Evolutionary conservation across 179 eudicot species (phyloP).

Genomic region (Dionaea muscipula): DNA sequence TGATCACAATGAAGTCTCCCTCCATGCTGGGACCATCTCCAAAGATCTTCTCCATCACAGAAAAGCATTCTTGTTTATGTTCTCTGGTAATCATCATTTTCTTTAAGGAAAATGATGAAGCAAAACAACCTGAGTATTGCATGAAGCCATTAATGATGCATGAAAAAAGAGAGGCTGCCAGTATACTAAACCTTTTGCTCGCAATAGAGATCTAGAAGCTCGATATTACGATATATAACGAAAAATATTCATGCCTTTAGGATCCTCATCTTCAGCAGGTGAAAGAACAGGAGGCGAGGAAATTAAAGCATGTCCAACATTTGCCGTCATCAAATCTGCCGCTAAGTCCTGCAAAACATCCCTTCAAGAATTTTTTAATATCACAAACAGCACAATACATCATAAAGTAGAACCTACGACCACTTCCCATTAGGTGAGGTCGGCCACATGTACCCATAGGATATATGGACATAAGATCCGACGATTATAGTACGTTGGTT

Average conservation of each 20-base stretch:
- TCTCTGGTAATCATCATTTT: constrained; percentile 37
- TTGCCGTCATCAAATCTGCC: constrained; percentile 32
- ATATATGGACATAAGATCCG: too few relatives aligned
- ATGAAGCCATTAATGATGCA: constrained; percentile 7
- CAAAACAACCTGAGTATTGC: constrained; percentile 21
- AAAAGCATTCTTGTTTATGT: constrained; percentile 58
- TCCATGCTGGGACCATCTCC: constrained; percentile 40
- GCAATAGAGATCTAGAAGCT: not conserved
- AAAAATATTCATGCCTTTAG: constrained; percentile 20
- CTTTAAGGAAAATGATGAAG: constrained; percentile 32
- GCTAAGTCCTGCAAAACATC: constrained; percentile 35
- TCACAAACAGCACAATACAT: too few relatives aligned
- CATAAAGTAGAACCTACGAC: too few relatives aligned
- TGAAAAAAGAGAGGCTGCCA: not conserved
- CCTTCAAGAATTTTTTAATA: not conserved
- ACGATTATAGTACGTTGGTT: too few relatives aligned
- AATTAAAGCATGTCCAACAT: constrained; percentile 38
- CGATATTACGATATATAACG: not conserved
- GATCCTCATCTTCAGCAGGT: constrained; percentile 28
- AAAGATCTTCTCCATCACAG: constrained; percentile 46
- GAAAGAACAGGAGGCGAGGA: constrained; percentile 74
- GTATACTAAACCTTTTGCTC: not conserved
- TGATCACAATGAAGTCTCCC: constrained; percentile 67
- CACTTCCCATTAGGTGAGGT: too few relatives aligned
- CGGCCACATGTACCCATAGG: too few relatives aligned